phyloP scores from a whole-genome alignment of 306 rosid genomes.

The Sicyos baderoa region DNA sequence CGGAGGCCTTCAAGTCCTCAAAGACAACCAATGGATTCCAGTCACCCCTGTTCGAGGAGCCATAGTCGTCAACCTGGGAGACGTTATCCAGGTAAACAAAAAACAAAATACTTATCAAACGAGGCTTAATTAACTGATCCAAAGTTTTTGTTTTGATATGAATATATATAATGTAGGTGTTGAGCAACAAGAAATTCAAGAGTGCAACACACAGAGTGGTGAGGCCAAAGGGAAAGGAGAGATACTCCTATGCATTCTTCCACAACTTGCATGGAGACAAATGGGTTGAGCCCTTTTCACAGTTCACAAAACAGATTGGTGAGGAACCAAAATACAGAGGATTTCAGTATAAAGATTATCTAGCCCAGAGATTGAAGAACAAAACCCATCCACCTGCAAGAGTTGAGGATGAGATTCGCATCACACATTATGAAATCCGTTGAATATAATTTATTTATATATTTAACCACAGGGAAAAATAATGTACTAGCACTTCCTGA shows the following conservation, averaged over 20 bases:
- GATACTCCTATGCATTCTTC: slow-evolving; percentile 37
- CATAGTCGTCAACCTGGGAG: slow-evolving; percentile 45
- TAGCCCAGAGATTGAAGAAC: slow-evolving; percentile 31
- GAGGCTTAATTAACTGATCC: no score
- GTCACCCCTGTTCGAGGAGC: slow-evolving; percentile 32
- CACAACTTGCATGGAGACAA: slow-evolving; percentile 37
- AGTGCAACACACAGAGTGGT: slow-evolving; percentile 46
- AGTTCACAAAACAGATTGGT: slow-evolving; percentile 39
- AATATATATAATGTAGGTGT: slow-evolving; percentile 21
- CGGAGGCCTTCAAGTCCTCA: slow-evolving; percentile 40
- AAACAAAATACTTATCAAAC: no score
- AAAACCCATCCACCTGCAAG: slow-evolving; percentile 38
- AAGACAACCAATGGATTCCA: slow-evolving; percentile 36
- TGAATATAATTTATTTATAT: no score
- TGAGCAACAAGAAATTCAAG: slow-evolving; percentile 43
- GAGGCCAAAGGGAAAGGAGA: slow-evolving; percentile 27
- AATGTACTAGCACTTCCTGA: no score
- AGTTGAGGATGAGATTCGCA: slow-evolving; percentile 33
- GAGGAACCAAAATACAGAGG: slow-evolving; percentile 40
- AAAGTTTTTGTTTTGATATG: no score
- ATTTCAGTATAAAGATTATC: slow-evolving; percentile 37
- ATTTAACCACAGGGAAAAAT: no score
- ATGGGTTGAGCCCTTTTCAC: slow-evolving; percentile 44
- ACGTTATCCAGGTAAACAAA: slow-evolving; percentile 38
- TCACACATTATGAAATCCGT: slow-evolving; percentile 32